phyloP scores from a whole-genome alignment of 2,329 filamentous ascomycete genomes.

The Seiridium unicorne region DNA sequence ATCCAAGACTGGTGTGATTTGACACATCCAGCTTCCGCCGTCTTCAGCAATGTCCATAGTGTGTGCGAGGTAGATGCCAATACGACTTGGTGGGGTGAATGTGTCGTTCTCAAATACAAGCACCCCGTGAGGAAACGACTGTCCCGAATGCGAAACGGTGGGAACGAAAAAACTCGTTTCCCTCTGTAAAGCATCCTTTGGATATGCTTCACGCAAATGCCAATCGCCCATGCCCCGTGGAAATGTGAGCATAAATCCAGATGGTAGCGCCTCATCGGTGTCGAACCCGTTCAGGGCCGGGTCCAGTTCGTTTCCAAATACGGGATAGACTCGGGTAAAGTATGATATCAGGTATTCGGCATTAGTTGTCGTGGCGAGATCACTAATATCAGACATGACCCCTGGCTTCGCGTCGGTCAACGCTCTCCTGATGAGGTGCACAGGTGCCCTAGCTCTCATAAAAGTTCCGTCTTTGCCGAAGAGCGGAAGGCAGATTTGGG shows the following conservation, averaged over 20 bases:
- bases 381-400: not conserved
- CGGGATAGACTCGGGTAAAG: not conserved
- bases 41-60: not conserved
- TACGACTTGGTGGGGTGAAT: not conserved
- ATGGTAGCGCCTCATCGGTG: not conserved
- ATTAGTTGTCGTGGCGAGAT: not conserved
- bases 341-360: not conserved
- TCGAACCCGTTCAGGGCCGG: not conserved
- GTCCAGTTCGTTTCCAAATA: not conserved
- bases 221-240: not conserved
- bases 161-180: not conserved
- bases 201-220: not conserved
- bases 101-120: not conserved
- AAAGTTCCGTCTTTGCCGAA: not conserved
- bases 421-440: not conserved
- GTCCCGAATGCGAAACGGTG: not conserved
- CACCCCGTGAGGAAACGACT: not conserved
- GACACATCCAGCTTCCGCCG: not conserved
- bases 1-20: not conserved
- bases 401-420: not conserved
- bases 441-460: not conserved
- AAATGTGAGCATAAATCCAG: not conserved
- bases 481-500: not conserved
- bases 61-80: not conserved
- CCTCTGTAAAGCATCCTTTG: not conserved